A percentile compares a stretch with the other conserved stretches of the same genome.
These are phyloP conservation scores for Cyberlindnera sargentensis DNA, from an alignment of 805 yeast species.

Conservation along the genomic window DNA sequence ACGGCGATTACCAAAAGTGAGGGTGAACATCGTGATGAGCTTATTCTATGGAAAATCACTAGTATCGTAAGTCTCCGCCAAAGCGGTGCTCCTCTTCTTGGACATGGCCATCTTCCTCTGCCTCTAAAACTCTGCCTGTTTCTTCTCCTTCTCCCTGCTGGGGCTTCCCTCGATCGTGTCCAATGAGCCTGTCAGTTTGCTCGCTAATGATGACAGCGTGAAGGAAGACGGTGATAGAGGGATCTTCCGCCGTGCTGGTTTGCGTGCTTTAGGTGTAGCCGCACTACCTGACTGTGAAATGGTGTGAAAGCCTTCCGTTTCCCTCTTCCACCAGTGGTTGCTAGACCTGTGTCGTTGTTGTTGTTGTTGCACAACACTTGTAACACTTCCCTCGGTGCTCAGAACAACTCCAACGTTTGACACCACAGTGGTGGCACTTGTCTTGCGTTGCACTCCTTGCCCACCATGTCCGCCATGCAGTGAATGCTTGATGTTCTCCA, in stretches of 20 bases:
- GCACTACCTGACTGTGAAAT: too few relatives aligned
- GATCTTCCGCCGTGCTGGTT: conserved; percentile 7
- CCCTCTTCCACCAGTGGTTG: background rate
- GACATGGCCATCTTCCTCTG: too few relatives aligned
- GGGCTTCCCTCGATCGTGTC: background rate
- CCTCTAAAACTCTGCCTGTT: background rate
- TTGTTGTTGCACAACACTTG: background rate
- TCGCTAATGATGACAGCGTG: conserved; percentile 16
- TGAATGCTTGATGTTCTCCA: conserved; percentile 21
- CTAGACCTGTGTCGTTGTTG: background rate
- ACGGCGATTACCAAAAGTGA: too few relatives aligned
- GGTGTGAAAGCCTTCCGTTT: too few relatives aligned
- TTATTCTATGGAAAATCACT: too few relatives aligned
- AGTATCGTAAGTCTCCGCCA: too few relatives aligned
- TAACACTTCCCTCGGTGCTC: conserved; percentile 14
- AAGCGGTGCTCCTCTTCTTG: too few relatives aligned
- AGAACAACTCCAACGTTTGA: conserved; percentile 1
- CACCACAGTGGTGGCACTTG: conserved; percentile 6
- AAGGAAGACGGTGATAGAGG: conserved; percentile 23
- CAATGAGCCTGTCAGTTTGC: background rate
- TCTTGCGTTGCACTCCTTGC: conserved; percentile 3
- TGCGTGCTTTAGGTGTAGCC: too few relatives aligned
- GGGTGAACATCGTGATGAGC: too few relatives aligned
- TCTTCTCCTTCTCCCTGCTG: background rate
- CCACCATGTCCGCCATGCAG: conserved; percentile 4